These are phyloP conservation scores for Mycogone perniciosa DNA, from an alignment of 2,329 filamentous ascomycete genomes.

Conservation along the genomic window DNA sequence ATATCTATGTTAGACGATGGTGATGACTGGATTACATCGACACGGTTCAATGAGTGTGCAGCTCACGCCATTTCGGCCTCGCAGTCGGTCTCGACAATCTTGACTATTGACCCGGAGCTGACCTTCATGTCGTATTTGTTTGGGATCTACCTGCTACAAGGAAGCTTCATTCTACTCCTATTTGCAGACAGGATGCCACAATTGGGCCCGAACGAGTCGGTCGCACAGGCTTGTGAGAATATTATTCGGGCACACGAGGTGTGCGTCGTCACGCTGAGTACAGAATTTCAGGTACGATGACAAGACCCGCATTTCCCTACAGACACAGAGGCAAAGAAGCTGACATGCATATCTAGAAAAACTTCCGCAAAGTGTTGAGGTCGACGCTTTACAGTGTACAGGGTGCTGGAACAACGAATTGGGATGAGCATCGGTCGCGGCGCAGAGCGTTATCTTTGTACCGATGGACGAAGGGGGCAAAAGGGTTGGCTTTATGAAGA, in stretches of 20 bases:
- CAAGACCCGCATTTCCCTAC: not conserved
- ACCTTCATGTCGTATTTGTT: slow-evolving; percentile 48
- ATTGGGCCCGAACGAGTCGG: slow-evolving; percentile 37
- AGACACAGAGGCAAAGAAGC: not conserved
- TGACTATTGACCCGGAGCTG: slow-evolving; percentile 42
- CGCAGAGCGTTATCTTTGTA: slow-evolving; percentile 47
- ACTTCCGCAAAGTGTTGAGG: slow-evolving; percentile 48
- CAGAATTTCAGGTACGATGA: slow-evolving; percentile 40
- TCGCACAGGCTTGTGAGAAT: slow-evolving; percentile 42
- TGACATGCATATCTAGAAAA: slow-evolving; percentile 33
- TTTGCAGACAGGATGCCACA: slow-evolving; percentile 45
- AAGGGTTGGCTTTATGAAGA: slow-evolving; percentile 26
- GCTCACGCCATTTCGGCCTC: slow-evolving; percentile 42
- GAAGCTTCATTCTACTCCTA: slow-evolving; percentile 43
- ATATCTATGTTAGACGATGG: slow-evolving; percentile 43
- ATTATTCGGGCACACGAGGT: slow-evolving; percentile 46
- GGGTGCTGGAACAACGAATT: slow-evolving; percentile 32
- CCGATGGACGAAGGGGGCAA: slow-evolving; percentile 40
- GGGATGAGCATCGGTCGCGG: slow-evolving; percentile 38
- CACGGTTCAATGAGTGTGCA: slow-evolving; percentile 39
- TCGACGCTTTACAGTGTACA: slow-evolving; percentile 42
- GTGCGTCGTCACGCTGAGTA: slow-evolving; percentile 43
- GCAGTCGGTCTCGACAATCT: slow-evolving; percentile 38
- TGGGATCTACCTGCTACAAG: slow-evolving; percentile 46
- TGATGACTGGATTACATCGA: slow-evolving; percentile 42